Conservation (phyloP, 306 rosid genomes). For the Cicer chorassanicum region DNA sequence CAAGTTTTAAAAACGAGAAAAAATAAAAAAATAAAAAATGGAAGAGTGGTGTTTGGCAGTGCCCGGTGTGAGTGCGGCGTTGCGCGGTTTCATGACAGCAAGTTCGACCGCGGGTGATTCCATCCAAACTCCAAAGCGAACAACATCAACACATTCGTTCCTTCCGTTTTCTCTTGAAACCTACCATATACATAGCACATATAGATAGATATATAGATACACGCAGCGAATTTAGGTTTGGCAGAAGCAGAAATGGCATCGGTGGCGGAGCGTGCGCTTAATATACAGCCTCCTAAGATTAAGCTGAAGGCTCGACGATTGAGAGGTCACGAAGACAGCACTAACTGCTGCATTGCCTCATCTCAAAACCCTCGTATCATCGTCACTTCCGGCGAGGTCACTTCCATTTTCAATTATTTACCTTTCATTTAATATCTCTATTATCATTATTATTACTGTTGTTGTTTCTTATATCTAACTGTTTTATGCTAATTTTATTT, state of each 20-base stretch:
- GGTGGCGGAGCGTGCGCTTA: slow-evolving; percentile 28
- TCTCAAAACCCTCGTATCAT: slow-evolving; percentile 62
- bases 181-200: neutral
- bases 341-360: slow-evolving; percentile 82
- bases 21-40: neutral
- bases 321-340: slow-evolving; percentile 72
- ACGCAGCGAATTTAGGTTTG: slow-evolving; percentile 8
- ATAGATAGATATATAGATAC: neutral
- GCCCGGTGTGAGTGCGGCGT: slow-evolving; percentile 10
- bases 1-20: neutral
- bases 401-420: neutral
- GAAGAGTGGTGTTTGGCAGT: neutral
- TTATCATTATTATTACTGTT: neutral
- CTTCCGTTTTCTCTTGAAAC: neutral
- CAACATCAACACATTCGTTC: neutral
- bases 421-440: neutral
- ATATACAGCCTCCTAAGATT: neutral
- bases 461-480: slow-evolving; percentile 4
- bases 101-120: neutral
- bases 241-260: slow-evolving; percentile 1
- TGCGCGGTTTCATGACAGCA: slow-evolving; percentile 1
- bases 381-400: slow-evolving; percentile 83
- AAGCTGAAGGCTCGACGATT: slow-evolving; percentile 59
- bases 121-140: neutral
- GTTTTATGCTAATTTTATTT: neutral